These are phyloP conservation scores for Acrocalymma vagum DNA, from an alignment of 2,329 filamentous ascomycete species.

Conservation along the genomic window DNA sequence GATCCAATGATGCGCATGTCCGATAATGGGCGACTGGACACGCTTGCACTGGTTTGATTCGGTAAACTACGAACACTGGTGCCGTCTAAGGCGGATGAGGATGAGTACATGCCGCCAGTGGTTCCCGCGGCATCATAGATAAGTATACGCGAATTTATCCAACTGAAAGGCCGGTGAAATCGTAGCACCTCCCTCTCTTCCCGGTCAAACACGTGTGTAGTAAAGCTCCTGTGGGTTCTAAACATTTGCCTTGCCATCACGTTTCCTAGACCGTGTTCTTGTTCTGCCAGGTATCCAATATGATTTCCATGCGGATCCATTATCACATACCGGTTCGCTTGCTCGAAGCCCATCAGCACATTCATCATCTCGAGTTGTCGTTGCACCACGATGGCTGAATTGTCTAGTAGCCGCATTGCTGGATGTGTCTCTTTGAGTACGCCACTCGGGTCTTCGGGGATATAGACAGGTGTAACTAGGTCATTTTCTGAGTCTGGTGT, in stretches of 20 bases:
- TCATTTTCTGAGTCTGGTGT: slow-evolving; percentile 53
- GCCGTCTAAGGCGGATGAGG: slow-evolving; percentile 55
- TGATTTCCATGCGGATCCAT: slow-evolving; percentile 71
- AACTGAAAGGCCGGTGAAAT: slow-evolving; percentile 71
- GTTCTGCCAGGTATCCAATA: slow-evolving; percentile 71
- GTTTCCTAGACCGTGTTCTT: slow-evolving; percentile 66
- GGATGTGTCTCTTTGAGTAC: slow-evolving; percentile 68
- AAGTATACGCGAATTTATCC: slow-evolving; percentile 65
- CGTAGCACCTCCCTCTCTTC: slow-evolving; percentile 67
- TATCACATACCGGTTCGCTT: slow-evolving; percentile 72
- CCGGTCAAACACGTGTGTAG: slow-evolving; percentile 70
- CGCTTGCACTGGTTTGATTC: slow-evolving; percentile 56
- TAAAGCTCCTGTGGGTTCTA: slow-evolving; percentile 69
- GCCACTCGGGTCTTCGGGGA: slow-evolving; percentile 67
- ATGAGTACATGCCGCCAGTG: slow-evolving; percentile 38
- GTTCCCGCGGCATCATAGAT: slow-evolving; percentile 44
- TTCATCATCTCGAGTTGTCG: slow-evolving; percentile 73
- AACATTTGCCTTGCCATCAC: slow-evolving; percentile 67
- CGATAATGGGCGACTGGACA: slow-evolving; percentile 62
- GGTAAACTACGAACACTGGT: slow-evolving; percentile 53
- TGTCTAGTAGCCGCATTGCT: slow-evolving; percentile 64
- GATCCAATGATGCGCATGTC: slow-evolving; percentile 71
- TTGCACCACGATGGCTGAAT: slow-evolving; percentile 69
- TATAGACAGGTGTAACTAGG: slow-evolving; percentile 67
- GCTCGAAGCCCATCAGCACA: slow-evolving; percentile 71